phyloP scores from a whole-genome alignment of 306 rosid genomes.

The Trifolium dubium region DNA sequence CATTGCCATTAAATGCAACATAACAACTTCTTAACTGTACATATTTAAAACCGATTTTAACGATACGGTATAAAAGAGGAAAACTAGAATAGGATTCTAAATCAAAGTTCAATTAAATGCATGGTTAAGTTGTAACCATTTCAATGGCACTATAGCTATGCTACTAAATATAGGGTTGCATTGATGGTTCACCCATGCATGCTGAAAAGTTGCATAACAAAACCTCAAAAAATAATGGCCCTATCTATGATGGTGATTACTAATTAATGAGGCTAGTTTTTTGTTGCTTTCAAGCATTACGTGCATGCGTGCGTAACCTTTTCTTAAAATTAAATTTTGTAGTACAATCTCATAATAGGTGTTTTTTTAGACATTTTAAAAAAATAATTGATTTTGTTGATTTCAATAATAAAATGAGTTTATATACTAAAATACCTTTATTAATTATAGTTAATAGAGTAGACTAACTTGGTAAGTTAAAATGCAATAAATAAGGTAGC shows the following conservation, averaged over 20 bases:
- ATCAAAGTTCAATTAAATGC: background rate
- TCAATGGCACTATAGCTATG: slow-evolving; percentile 3
- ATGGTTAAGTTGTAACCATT: background rate
- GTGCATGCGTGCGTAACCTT: background rate
- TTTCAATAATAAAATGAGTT: too few relatives aligned
- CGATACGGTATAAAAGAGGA: background rate
- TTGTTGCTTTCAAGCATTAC: slow-evolving; percentile 58
- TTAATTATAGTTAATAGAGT: too few relatives aligned
- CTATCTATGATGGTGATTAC: slow-evolving; percentile 41
- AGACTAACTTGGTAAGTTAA: too few relatives aligned
- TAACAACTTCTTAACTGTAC: background rate
- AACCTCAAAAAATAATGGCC: slow-evolving; percentile 47
- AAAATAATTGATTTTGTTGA: too few relatives aligned
- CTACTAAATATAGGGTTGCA: slow-evolving; percentile 48
- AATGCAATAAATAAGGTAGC: too few relatives aligned
- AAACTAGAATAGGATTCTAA: background rate
- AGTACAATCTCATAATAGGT: too few relatives aligned
- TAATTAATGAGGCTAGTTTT: slow-evolving; percentile 51
- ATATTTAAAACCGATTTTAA: slow-evolving; percentile 5
- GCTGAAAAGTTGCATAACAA: slow-evolving; percentile 52
- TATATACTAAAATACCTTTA: too few relatives aligned
- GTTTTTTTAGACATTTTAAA: too few relatives aligned
- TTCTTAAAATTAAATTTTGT: too few relatives aligned
- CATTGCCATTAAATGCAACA: background rate
- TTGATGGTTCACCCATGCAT: slow-evolving; percentile 48